Evolutionary conservation across 345 rosid species (phyloP), one percentile per base, ranked within the genome.

Genomic region (Brassica carinata): DNA sequence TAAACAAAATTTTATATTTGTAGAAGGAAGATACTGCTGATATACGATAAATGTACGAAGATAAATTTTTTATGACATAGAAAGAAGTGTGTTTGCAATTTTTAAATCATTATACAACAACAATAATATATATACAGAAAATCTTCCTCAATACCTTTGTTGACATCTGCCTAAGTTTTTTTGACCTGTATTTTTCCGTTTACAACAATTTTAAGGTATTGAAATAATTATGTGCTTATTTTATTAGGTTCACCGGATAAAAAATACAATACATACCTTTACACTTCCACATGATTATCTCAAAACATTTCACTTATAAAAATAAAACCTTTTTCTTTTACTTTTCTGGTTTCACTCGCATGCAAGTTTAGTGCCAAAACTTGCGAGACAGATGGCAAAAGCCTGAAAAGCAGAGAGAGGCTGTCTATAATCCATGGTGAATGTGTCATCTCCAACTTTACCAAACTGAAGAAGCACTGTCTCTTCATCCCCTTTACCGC

Each of bases 361-460:
- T 1, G 99, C 99, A 77, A 93, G 85, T 81, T 95, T 93, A 11
- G 99, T 95, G 48, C 99, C 99, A 48, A 95, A 95, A 88, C 98
- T 95, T 72, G 98, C 88, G 62, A 95, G 99, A 81, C 99, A 90
- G 30, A 95, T 85, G 14, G 98, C 97, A 78, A 93, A 95, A 69
- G 99, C 99, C 74, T 90, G 97, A 79, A 93, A 93, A 17, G 99
- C 90, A 74, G 99, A 92, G 72, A 95, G 86, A 7, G 98, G 99
- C 86, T 88, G 96, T 79, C 93, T 76, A 80, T 87, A 95, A 85
- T 95, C 99, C 98, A 95, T 90, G 0, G 99, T 95, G 87, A 95
- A 93, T 9, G 82, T 86, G 77, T 93, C 96, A 31, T 93, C 94
- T 57, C 88, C 93, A 10, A 94, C 98, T 82, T 90, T 92, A 69